Conservation (phyloP, 1,139 yeast genomes). For the Entelexis sorbosivorans region DNA sequence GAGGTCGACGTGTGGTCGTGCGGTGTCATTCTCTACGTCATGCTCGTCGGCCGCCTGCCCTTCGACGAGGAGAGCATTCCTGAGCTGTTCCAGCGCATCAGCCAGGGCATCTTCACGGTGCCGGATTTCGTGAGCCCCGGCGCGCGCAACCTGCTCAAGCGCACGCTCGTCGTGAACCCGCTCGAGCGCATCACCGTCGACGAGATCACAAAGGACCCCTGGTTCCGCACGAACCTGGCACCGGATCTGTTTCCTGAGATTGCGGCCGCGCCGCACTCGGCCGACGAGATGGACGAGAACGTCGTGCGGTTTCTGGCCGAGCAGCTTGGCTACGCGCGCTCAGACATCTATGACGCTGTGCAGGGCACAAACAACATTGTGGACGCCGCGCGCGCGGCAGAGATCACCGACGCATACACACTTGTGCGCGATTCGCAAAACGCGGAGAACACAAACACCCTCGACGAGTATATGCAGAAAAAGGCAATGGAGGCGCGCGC, state of each 20-base stretch:
- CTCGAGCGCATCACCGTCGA: conserved; percentile 88
- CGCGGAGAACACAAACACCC: conserved; percentile 32
- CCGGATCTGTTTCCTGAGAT: conserved; percentile 68
- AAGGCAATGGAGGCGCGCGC: conserved; percentile 13
- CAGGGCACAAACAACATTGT: conserved; percentile 15
- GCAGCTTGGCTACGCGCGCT: conserved; percentile 89
- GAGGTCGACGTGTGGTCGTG: conserved; percentile 99
- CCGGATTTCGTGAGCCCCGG: conserved; percentile 85
- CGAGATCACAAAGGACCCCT: conserved; percentile 88
- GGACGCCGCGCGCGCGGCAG: conserved; percentile 40
- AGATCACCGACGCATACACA: conserved; percentile 83
- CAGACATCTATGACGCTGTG: conserved; percentile 72
- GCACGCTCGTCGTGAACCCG: conserved; percentile 95
- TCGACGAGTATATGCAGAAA: conserved; percentile 29
- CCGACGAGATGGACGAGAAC: conserved; percentile 51
- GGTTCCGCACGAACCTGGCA: conserved; percentile 82
- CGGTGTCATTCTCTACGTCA: conserved; percentile 6
- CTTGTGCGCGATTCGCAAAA: conserved; percentile 73
- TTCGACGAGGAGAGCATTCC: conserved; percentile 98
- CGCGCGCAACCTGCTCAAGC: conserved; percentile 72
- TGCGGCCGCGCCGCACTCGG: conserved; percentile 23
- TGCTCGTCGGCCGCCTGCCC: conserved; percentile 29
- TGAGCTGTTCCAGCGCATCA: conserved; percentile 84
- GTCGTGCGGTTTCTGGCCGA: conserved; percentile 66
- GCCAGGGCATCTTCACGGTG: conserved; percentile 86